A percentile compares a stretch with the other conserved stretches of the same genome.
These are phyloP conservation scores for Neurospora sp. DNA, from an alignment of 495 filamentous ascomycete species.

Conservation along the genomic window DNA sequence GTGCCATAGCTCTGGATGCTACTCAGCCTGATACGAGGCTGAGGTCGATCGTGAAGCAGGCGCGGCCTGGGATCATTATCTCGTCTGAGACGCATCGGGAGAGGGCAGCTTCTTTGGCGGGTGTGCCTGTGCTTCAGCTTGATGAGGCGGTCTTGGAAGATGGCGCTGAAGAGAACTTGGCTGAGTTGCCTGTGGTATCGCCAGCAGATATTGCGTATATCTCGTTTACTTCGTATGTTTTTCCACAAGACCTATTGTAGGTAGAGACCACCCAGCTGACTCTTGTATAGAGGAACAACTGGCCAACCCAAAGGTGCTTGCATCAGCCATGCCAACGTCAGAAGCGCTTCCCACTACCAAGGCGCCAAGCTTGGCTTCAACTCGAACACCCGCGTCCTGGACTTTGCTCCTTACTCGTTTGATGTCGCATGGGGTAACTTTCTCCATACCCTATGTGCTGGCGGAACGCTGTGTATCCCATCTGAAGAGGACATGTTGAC, in stretches of 20 bases:
- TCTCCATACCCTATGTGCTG: constrained; percentile 41
- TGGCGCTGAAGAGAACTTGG: not conserved
- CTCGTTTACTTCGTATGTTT: not conserved
- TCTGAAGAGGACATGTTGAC: constrained; percentile 19
- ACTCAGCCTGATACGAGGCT: constrained; percentile 42
- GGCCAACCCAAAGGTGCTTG: not conserved
- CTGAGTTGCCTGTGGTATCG: not conserved
- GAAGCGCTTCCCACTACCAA: not conserved
- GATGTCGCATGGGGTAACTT: constrained; percentile 48
- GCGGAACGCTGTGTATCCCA: constrained; percentile 26
- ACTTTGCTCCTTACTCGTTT: constrained; percentile 52
- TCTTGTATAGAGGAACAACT: not conserved
- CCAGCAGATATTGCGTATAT: not conserved
- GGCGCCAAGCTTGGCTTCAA: not conserved
- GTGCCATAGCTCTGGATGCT: constrained; percentile 47
- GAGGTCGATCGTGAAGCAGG: constrained; percentile 6
- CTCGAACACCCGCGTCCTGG: constrained; percentile 32
- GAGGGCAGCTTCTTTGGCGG: not conserved
- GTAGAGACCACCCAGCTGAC: not conserved
- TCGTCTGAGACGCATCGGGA: not conserved
- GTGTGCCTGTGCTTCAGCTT: not conserved
- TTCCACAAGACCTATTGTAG: too few relatives aligned
- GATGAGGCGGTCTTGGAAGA: not conserved
- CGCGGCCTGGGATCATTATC: not conserved
- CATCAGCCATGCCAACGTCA: not conserved